Conservation (phyloP, 495 filamentous ascomycete genomes). For the Penicillium maclennaniae region DNA sequence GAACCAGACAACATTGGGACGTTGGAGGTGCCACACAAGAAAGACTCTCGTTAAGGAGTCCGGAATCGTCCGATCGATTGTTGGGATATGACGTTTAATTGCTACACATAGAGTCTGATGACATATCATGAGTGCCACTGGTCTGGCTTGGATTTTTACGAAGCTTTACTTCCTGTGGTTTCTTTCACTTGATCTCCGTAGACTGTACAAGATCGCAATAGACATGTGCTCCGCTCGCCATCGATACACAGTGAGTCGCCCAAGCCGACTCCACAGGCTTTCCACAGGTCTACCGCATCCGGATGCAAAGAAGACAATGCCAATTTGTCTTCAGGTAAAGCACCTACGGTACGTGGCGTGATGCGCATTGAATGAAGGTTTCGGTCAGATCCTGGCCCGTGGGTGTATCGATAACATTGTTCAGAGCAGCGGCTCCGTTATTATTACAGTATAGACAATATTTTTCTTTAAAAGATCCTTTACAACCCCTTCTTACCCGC, state of each 20-base stretch:
- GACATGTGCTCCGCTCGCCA: too few species aligned
- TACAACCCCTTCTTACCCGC: slow-evolving; percentile 45
- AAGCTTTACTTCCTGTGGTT: background rate
- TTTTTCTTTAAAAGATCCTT: slow-evolving; percentile 11
- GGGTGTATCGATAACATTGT: slow-evolving; percentile 3
- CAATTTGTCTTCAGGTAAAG: too few species aligned
- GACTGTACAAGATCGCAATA: background rate
- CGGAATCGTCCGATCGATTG: slow-evolving; percentile 3
- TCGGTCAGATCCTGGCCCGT: background rate
- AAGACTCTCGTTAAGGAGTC: background rate
- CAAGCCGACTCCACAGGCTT: too few species aligned
- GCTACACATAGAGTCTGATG: background rate
- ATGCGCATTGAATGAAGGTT: background rate
- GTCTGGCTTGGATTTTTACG: background rate
- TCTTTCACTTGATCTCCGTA: background rate
- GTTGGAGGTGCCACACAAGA: slow-evolving; percentile 16
- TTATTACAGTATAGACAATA: slow-evolving; percentile 29
- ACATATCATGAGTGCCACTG: background rate
- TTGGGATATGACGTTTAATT: background rate
- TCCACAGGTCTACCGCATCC: too few species aligned
- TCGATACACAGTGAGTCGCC: too few species aligned
- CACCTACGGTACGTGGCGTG: too few species aligned
- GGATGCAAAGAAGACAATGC: too few species aligned
- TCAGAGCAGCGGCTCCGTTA: slow-evolving; percentile 1
- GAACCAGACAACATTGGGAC: slow-evolving; percentile 7